phyloP scores from a whole-genome alignment of 768 basidiomycete genomes.

The Cystofilobasidium capitatum region DNA sequence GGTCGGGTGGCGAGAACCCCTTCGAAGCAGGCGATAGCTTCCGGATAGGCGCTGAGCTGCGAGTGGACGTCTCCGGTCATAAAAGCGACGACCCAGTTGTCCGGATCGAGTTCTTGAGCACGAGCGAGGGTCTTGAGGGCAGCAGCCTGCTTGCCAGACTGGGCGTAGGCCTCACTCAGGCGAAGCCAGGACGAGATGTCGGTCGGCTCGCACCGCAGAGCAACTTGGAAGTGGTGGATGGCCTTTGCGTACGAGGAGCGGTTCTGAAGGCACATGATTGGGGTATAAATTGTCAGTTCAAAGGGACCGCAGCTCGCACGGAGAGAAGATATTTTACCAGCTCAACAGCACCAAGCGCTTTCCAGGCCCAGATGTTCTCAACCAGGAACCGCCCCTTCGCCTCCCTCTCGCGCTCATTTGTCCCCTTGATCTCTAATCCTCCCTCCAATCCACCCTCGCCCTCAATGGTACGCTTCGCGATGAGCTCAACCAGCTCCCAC shows the following conservation, averaged over 20 bases:
- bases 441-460: constrained; percentile 75
- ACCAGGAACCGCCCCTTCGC: constrained; percentile 23
- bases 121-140: constrained; percentile 74
- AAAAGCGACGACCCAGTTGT: constrained; percentile 74
- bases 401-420: constrained; percentile 20
- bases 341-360: constrained; percentile 83
- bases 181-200: constrained; percentile 80
- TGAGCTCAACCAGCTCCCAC: constrained; percentile 90
- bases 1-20: constrained; percentile 51
- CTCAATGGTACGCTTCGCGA: constrained; percentile 85
- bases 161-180: constrained; percentile 82
- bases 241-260: constrained; percentile 61
- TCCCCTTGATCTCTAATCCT: constrained; percentile 42
- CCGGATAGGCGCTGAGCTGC: constrained; percentile 61
- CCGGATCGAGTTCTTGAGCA: constrained; percentile 61
- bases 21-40: constrained; percentile 62
- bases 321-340: constrained; percentile 50
- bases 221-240: constrained; percentile 76
- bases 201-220: constrained; percentile 63
- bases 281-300: background rate
- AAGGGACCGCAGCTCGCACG: background rate
- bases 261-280: constrained; percentile 43
- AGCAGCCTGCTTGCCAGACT: constrained; percentile 76
- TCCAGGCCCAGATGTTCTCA: constrained; percentile 93
- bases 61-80: constrained; percentile 75